Evolutionary conservation across 1,284 basidiomycete genomes (phyloP).

Genomic region (Fomes fomentarius): DNA sequence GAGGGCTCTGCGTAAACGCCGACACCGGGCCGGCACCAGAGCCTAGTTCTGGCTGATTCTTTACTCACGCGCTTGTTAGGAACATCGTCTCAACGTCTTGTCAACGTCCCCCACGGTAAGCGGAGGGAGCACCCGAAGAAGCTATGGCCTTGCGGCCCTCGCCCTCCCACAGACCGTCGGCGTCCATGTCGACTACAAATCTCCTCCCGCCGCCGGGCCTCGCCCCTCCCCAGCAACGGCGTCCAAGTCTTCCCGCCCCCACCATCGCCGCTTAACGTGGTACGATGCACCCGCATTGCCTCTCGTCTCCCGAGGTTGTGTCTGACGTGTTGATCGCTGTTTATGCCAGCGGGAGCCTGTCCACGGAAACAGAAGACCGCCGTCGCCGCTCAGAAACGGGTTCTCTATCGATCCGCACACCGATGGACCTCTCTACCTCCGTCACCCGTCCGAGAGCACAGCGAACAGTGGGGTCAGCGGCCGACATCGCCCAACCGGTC

Average conservation of each 20-base stretch:
- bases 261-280: conserved; percentile 38
- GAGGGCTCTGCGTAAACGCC: not conserved
- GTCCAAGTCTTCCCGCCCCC: conserved; percentile 42
- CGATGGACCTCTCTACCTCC: conserved; percentile 53
- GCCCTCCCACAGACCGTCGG: conserved; percentile 33
- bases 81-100: conserved; percentile 12
- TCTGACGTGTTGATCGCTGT: conserved; percentile 23
- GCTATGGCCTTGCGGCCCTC: conserved; percentile 35
- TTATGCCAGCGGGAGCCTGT: conserved; percentile 39
- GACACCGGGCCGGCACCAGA: too few relatives aligned
- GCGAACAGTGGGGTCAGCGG: conserved; percentile 46
- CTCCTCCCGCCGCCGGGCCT: conserved; percentile 33
- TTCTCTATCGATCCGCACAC: conserved; percentile 52
- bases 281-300: conserved; percentile 27
- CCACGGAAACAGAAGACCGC: conserved; percentile 48
- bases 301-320: conserved; percentile 6
- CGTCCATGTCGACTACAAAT: conserved; percentile 33
- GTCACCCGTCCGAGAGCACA: conserved; percentile 46
- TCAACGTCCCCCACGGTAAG: conserved; percentile 30
- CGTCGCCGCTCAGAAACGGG: conserved; percentile 69
- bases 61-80: conserved; percentile 6
- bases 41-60: not conserved
- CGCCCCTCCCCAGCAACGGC: conserved; percentile 30
- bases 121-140: conserved; percentile 33
- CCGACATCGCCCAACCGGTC: conserved; percentile 64